Base-by-base conservation (phyloP, 2,329 filamentous ascomycete genomes). In the Penicillium sp. region DNA sequence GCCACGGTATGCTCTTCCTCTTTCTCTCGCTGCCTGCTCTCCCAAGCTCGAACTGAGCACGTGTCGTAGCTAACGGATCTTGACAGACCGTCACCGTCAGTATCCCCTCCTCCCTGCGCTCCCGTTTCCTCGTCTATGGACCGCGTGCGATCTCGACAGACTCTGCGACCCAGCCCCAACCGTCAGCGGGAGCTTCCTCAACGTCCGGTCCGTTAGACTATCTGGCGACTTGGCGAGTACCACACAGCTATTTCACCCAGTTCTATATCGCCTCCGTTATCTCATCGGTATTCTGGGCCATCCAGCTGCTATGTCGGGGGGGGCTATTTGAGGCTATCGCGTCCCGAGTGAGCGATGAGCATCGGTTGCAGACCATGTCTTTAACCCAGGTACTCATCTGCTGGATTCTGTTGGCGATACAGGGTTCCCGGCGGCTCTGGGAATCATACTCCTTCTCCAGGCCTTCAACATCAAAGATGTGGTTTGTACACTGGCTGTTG, bases 191-290 rank as follows among this genome's bases (percentile, higher is more conserved):
- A 45, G 21, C 46, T 42, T 15, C 29, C 51, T 18, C 49, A 41
- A 34, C 29, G 44, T 23, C 60, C 49, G 51, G 61, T 10, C 33
- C 77, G 39, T 74, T 85, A 52, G 82, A 85, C 61, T 68, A 67
- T 51, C 64, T 82, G 17, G 79, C 82, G 27, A 74, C 70, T 30
- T 69, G 81, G 59, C 83, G 84, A 67, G 87, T 97, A 29, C 91
- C 93, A 18, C 94, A 97, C 74, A 82, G 82, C 55, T 97, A 90
- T 86, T 97, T 97, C 71, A 82, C 80, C 36, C 89, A 94, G 62
- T 97, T 96, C 75, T 97, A 99, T 70, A 67, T 89, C 46, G 69
- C 85, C 29, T 93, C 90, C 3, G 74, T 91, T 4, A 67, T 76
- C 2, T 85, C 84, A 52, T 92, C 90, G 0, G 64, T 84, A 4